Percentiles rank a stretch among this genome's conserved stretches.
Conservation (phyloP, 1,284 basidiomycete species). For the Xerocomus amazonicus region DNA sequence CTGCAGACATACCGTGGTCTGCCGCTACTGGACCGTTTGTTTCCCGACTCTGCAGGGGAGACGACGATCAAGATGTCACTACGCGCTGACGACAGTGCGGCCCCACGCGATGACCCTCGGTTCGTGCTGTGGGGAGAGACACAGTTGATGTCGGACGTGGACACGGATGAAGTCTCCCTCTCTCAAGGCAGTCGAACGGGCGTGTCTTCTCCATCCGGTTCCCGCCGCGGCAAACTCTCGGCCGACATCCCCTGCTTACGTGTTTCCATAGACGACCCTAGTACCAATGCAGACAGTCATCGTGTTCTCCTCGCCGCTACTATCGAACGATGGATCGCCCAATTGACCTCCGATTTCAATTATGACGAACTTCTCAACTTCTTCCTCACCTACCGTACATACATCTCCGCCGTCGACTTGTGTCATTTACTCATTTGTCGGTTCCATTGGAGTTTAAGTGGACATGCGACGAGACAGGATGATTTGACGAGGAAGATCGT, state of each 20-base stretch:
- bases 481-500: constrained; percentile 71
- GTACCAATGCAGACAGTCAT: constrained; percentile 25
- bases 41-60: constrained; percentile 37
- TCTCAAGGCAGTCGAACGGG: constrained; percentile 51
- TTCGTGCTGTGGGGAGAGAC: constrained; percentile 87
- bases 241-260: constrained; percentile 35
- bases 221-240: constrained; percentile 27
- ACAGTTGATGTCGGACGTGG: constrained; percentile 27
- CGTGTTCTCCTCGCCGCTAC: constrained; percentile 77
- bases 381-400: constrained; percentile 84
- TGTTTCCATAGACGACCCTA: constrained; percentile 20
- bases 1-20: constrained; percentile 77
- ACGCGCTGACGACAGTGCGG: constrained; percentile 58
- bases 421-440: constrained; percentile 76
- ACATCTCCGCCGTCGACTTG: constrained; percentile 71
- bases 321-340: constrained; percentile 87
- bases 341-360: constrained; percentile 78
- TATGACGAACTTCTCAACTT: constrained; percentile 83
- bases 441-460: constrained; percentile 82
- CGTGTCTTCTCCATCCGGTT: constrained; percentile 39
- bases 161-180: constrained; percentile 45
- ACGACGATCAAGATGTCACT: constrained; percentile 67
- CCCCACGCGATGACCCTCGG: constrained; percentile 77
- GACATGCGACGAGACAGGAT: constrained; percentile 49
- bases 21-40: constrained; percentile 60